Evolutionary conservation across 2,329 filamentous ascomycete genomes (phyloP), one percentile per base, ranked within the genome.

Genomic region (Plenodomus biglobosus): DNA sequence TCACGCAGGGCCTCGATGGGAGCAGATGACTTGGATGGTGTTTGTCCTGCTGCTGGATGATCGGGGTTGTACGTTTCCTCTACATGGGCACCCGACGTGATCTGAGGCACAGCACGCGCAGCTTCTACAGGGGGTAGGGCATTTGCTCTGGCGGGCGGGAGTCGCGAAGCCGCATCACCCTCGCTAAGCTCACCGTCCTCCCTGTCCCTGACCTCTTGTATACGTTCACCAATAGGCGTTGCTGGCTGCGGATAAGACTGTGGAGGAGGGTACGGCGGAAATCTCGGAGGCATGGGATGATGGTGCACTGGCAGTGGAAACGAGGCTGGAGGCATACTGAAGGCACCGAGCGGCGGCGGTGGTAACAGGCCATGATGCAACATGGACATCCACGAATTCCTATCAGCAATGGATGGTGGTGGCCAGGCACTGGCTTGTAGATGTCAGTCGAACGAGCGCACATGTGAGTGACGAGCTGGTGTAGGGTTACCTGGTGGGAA

Each of bases 141-240:
- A 21, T 51, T 51, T 40, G 22, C 41, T 17, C 48, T 52, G 24
- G 16, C 38, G 5, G 52, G 54, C 20, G 58, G 53, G 10, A 50
- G 45, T 17, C 50, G 45, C 19, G 58, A 52, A 24, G 42, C 32
- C 4, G 18, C 51, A 16, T 65, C 67, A 6, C 53, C 49, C n/a
- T 92, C 89, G 54, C 84, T 88, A 22, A 94, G 69, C 68, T 95
- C 90, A 15, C 87, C 88, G 61, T 95, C 89, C 62, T 94, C 88
- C 46, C 69, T 69, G 38, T 76, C 67, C 40, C 69, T 56, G 22
- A 68, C 62, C 15, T 68, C 62, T 22, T 54, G 53, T 10, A 70
- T 38, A 40, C 65, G 66, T 20, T 71, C 62, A 27, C 58, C 53
- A 3, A 53, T 34, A 13, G 51, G 18, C 13, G 47, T 11, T 39